phyloP scores from a whole-genome alignment of 371 early-diverging fungal genomes.

The Lichtheimia ramosa region DNA sequence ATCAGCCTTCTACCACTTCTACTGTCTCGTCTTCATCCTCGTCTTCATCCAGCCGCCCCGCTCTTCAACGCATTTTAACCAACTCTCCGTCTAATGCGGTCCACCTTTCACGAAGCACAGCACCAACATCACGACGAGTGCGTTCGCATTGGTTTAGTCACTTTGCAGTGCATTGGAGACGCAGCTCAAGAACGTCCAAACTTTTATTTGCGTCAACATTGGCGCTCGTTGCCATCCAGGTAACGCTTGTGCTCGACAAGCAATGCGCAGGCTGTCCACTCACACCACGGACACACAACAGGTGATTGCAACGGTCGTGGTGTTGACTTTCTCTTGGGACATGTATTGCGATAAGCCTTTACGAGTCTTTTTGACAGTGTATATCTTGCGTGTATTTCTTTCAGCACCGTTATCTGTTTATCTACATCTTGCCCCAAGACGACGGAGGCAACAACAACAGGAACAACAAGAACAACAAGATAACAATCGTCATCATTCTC shows the following conservation, averaged over 20 bases:
- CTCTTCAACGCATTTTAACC: slow-evolving; percentile 45
- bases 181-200: slow-evolving; percentile 45
- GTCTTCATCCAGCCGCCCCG: slow-evolving; percentile 42
- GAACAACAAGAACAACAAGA: slow-evolving; percentile 5
- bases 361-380: slow-evolving; percentile 43
- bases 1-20: slow-evolving; percentile 46
- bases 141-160: slow-evolving; percentile 53
- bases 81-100: slow-evolving; percentile 50
- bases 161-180: slow-evolving; percentile 46
- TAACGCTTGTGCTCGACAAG: slow-evolving; percentile 4
- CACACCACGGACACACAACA: not conserved
- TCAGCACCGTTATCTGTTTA: slow-evolving; percentile 42
- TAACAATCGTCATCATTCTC: not conserved
- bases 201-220: slow-evolving; percentile 35
- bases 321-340: slow-evolving; percentile 43
- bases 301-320: slow-evolving; percentile 32
- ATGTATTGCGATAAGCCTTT: slow-evolving; percentile 52
- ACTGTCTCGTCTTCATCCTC: slow-evolving; percentile 43
- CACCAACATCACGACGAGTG: slow-evolving; percentile 45
- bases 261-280: no score
- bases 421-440: slow-evolving; percentile 42
- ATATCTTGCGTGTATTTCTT: slow-evolving; percentile 39
- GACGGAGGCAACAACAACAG: slow-evolving; percentile 19
- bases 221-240: slow-evolving; percentile 34
- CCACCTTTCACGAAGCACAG: slow-evolving; percentile 40